These are phyloP conservation scores for Benincasa hispida DNA, from an alignment of 306 rosid species.

Conservation along the genomic window DNA sequence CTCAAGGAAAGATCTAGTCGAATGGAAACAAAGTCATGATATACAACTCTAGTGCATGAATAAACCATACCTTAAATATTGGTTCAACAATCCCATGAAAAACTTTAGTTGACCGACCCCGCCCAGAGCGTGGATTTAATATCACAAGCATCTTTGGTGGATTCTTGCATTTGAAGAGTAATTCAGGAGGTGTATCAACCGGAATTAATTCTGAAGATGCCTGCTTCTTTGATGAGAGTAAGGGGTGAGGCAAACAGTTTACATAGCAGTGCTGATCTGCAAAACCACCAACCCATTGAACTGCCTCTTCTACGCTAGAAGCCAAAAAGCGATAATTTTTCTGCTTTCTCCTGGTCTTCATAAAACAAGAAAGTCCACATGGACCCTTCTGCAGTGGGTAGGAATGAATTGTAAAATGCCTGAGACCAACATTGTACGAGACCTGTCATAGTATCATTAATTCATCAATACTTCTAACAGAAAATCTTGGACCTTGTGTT, in stretches of 20 bases:
- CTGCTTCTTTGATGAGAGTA: constrained; percentile 86
- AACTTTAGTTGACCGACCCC: constrained; percentile 95
- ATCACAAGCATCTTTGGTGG: constrained; percentile 93
- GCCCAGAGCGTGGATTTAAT: constrained; percentile 91
- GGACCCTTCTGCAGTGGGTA: constrained; percentile 67
- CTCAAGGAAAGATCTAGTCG: background rate
- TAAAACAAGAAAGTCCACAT: constrained; percentile 67
- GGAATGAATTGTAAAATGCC: constrained; percentile 86
- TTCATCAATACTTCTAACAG: constrained; percentile 9
- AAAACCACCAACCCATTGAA: constrained; percentile 95
- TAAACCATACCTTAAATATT: constrained; percentile 56
- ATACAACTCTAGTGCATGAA: background rate
- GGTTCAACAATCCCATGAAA: constrained; percentile 81
- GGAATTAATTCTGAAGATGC: constrained; percentile 83
- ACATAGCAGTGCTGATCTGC: constrained; percentile 93
- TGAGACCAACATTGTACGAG: constrained; percentile 84
- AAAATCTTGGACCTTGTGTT: constrained; percentile 16
- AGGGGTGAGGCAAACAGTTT: constrained; percentile 93
- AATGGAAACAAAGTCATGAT: background rate
- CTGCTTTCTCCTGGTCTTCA: constrained; percentile 51
- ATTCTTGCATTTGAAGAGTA: constrained; percentile 86
- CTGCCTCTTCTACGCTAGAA: constrained; percentile 71
- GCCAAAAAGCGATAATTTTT: constrained; percentile 82
- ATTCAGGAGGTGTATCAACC: constrained; percentile 80
- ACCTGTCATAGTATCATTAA: constrained; percentile 48